Percentiles rank a stretch among this genome's conserved stretches.
Evolutionary conservation across 768 basidiomycete species (phyloP).

Genomic region (Nevesoporus exiguus): DNA sequence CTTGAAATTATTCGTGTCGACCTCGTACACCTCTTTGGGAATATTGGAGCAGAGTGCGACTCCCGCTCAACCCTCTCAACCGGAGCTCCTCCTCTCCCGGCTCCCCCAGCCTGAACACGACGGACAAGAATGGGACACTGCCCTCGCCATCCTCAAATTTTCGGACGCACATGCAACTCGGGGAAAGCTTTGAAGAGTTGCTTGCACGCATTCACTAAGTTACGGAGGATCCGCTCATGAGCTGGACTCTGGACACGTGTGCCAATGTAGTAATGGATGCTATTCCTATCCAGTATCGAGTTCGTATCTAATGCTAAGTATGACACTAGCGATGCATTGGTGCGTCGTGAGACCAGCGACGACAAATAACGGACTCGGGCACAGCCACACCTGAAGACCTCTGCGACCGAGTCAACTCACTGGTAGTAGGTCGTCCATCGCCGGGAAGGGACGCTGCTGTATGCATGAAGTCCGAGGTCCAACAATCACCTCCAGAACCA

Average conservation of each 20-base stretch:
- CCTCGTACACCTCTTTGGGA: slow-evolving; percentile 45
- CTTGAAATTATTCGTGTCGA: slow-evolving; percentile 57
- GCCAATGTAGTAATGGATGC: background rate
- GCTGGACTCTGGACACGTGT: slow-evolving; percentile 12
- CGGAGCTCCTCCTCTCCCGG: slow-evolving; percentile 7
- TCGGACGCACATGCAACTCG: slow-evolving; percentile 5
- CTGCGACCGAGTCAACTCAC: too few species aligned
- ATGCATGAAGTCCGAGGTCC: slow-evolving; percentile 21
- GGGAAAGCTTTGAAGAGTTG: background rate
- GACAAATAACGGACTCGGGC: background rate
- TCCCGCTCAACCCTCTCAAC: slow-evolving; percentile 15
- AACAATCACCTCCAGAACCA: slow-evolving; percentile 26
- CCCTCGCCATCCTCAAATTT: slow-evolving; percentile 23
- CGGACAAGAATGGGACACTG: slow-evolving; percentile 31
- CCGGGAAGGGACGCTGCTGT: background rate
- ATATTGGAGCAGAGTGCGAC: slow-evolving; percentile 45
- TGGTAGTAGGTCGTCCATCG: background rate
- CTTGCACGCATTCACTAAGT: background rate
- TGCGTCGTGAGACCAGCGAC: too few species aligned
- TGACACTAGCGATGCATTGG: too few species aligned
- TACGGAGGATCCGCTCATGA: background rate
- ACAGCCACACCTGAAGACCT: too few species aligned
- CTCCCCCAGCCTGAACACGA: slow-evolving; percentile 5
- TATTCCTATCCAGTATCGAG: background rate
- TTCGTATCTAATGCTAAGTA: background rate